Conservation (phyloP, 805 yeast genomes). For the Crinitomyces ghanaensis region DNA sequence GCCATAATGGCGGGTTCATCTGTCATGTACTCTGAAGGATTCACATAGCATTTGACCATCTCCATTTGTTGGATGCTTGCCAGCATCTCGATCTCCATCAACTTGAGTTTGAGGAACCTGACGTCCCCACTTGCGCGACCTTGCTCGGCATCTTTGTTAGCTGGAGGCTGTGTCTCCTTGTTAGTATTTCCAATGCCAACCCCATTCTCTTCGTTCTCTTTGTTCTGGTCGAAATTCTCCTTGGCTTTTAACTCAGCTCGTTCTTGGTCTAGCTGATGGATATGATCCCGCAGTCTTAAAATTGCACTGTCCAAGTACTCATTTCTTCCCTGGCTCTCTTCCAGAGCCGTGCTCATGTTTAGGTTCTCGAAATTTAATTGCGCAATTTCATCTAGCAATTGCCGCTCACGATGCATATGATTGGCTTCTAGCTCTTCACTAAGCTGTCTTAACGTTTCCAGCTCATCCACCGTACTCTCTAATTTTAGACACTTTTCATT, state of each 20-base stretch:
- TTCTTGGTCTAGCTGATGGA: conserved; percentile 19
- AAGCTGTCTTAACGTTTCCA: conserved; percentile 41
- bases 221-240: too few species aligned
- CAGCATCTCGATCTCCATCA: too few species aligned
- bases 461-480: conserved; percentile 34
- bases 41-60: conserved; percentile 17
- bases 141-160: too few species aligned
- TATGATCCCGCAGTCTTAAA: conserved; percentile 20
- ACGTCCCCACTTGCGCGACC: too few species aligned
- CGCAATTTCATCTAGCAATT: conserved; percentile 31
- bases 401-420: conserved; percentile 33
- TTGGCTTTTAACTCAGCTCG: conserved; percentile 13
- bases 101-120: too few species aligned
- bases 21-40: conserved; percentile 11
- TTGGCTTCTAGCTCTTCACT: conserved; percentile 40
- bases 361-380: conserved; percentile 10
- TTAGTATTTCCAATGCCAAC: too few species aligned
- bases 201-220: too few species aligned
- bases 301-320: conserved; percentile 29
- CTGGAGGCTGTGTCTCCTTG: too few species aligned
- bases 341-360: conserved; percentile 17
- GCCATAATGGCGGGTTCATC: conserved; percentile 11
- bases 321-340: conserved; percentile 16
- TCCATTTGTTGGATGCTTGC: conserved; percentile 19
- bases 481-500: conserved; percentile 28